These are phyloP conservation scores for Pythium aphanidermatum DNA, from an alignment of 352 stramenopile species.

Conservation along the genomic window DNA sequence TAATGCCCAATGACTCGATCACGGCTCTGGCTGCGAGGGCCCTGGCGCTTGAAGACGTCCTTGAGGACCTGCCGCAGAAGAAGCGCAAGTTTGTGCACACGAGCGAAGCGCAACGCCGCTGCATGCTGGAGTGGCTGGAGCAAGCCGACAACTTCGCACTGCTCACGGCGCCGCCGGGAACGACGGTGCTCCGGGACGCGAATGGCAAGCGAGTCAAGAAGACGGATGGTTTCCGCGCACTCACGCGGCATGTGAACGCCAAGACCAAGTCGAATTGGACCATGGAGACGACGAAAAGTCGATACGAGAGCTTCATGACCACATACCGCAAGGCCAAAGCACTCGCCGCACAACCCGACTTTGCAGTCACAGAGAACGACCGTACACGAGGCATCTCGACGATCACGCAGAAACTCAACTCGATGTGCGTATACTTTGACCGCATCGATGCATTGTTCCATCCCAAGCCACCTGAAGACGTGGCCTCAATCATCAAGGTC, in stretches of 20 bases:
- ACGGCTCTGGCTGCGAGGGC: too few species aligned
- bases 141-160: constrained; percentile 36
- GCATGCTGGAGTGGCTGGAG: constrained; percentile 56
- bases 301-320: constrained; percentile 50
- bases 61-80: too few species aligned
- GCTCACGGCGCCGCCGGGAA: constrained; percentile 17
- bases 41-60: too few species aligned
- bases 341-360: constrained; percentile 6
- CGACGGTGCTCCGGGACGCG: background rate
- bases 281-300: constrained; percentile 42
- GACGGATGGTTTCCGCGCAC: constrained; percentile 39
- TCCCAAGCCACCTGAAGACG: constrained; percentile 2
- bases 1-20: too few species aligned
- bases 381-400: constrained; percentile 14
- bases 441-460: constrained; percentile 28
- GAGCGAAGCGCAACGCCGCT: constrained; percentile 35
- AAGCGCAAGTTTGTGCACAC: constrained; percentile 48
- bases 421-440: constrained; percentile 21
- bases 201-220: constrained; percentile 36
- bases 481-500: background rate
- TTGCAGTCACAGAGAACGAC: constrained; percentile 16
- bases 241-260: constrained; percentile 47
- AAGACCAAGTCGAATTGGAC: constrained; percentile 31
- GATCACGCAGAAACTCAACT: constrained; percentile 16
- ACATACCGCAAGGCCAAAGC: constrained; percentile 33